A percentile compares a stretch with the other conserved stretches of the same genome.
Evolutionary conservation across 345 rosid species (phyloP).

Genomic region (Iberis pinnata): DNA sequence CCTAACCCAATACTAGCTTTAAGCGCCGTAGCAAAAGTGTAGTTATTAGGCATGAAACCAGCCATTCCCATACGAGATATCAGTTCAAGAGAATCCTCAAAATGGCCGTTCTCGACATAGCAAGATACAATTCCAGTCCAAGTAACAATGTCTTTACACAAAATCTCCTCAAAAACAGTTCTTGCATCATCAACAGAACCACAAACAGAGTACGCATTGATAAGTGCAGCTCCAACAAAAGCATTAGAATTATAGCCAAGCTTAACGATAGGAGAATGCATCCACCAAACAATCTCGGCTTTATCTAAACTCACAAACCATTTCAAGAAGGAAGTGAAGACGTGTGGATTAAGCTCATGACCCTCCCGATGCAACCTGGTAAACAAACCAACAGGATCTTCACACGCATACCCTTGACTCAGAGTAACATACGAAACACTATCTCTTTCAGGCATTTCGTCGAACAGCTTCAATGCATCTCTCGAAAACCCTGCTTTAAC

Average conservation of each 20-base stretch:
- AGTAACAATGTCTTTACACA: slow-evolving; percentile 61
- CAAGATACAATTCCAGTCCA: slow-evolving; percentile 80
- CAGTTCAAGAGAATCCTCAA: slow-evolving; percentile 43
- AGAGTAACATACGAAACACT: slow-evolving; percentile 61
- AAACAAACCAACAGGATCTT: slow-evolving; percentile 43
- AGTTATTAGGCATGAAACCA: slow-evolving; percentile 59
- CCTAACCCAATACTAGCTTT: slow-evolving; percentile 67
- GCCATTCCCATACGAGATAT: slow-evolving; percentile 52
- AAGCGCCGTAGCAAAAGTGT: slow-evolving; percentile 52
- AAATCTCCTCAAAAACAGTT: slow-evolving; percentile 56
- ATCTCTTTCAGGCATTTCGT: slow-evolving; percentile 62
- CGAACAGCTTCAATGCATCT: slow-evolving; percentile 56
- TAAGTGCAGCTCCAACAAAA: slow-evolving; percentile 71
- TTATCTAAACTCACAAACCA: slow-evolving; percentile 44
- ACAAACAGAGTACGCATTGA: slow-evolving; percentile 60
- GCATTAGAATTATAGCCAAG: slow-evolving; percentile 59
- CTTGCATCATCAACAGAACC: slow-evolving; percentile 46
- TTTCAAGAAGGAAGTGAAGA: slow-evolving; percentile 61
- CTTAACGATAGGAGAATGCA: slow-evolving; percentile 65
- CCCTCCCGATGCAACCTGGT: slow-evolving; percentile 56
- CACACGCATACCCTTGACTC: slow-evolving; percentile 38
- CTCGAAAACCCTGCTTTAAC: slow-evolving; percentile 29
- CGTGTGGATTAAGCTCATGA: slow-evolving; percentile 71
- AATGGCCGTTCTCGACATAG: slow-evolving; percentile 58
- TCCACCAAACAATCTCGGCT: slow-evolving; percentile 38